Evolutionary conservation across 306 rosid genomes (phyloP).

Genomic region (Castanea mollissima): DNA sequence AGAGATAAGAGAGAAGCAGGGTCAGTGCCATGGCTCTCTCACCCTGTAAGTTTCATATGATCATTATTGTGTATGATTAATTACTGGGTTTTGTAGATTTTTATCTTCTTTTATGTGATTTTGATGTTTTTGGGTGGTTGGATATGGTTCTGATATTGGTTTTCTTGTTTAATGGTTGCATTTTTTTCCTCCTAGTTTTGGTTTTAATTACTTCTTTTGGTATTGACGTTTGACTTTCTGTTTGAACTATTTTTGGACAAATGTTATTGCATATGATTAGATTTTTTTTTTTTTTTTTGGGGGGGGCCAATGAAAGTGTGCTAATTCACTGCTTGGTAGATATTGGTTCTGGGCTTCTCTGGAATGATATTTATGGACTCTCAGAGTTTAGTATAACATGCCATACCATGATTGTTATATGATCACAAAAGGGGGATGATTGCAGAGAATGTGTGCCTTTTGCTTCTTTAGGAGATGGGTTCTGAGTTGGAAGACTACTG

Average conservation of each 20-base stretch:
- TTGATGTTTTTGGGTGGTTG: background rate
- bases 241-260: background rate
- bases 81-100: background rate
- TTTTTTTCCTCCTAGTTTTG: background rate
- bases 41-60: constrained; percentile 33
- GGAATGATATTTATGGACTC: background rate
- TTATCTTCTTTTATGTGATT: background rate
- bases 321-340: background rate
- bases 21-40: constrained; percentile 27
- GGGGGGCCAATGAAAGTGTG: background rate
- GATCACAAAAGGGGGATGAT: too few relatives aligned
- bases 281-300: background rate
- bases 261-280: background rate
- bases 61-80: background rate
- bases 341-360: background rate
- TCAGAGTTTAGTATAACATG: too few relatives aligned
- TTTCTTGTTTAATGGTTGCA: background rate
- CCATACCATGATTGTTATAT: too few relatives aligned
- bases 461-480: background rate
- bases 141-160: background rate
- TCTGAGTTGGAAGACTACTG: background rate
- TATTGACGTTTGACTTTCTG: background rate
- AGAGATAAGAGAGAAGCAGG: constrained; percentile 9
- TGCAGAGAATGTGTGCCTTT: background rate
- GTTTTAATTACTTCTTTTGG: background rate